phyloP scores from a whole-genome alignment of 2,329 filamentous ascomycete genomes.

The Talaromyces albobiverticillius region DNA sequence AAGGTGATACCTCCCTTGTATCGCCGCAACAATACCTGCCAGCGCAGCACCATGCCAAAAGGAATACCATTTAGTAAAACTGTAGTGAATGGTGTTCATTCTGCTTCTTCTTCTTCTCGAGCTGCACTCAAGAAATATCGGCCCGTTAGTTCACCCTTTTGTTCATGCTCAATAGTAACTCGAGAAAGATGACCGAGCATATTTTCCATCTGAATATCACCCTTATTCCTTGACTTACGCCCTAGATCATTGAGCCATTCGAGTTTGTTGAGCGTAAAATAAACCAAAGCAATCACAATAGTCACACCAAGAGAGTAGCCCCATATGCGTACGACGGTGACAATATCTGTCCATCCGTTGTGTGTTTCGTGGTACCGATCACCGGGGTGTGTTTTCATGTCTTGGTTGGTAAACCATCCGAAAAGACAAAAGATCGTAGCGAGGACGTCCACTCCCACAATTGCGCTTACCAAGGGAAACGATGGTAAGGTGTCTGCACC shows the following conservation, averaged over 20 bases:
- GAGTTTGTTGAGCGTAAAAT: constrained; percentile 47
- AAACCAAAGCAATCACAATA: constrained; percentile 51
- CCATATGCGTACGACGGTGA: constrained; percentile 53
- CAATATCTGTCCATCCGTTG: constrained; percentile 59
- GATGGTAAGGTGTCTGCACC: constrained; percentile 71
- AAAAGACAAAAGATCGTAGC: constrained; percentile 74
- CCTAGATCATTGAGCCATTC: constrained; percentile 47
- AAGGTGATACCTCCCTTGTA: not conserved
- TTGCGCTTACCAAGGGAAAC: constrained; percentile 68
- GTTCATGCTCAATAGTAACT: constrained; percentile 49
- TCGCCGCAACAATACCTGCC: not conserved
- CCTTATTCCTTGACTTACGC: constrained; percentile 45
- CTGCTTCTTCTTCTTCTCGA: constrained; percentile 45
- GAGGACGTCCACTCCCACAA: constrained; percentile 67
- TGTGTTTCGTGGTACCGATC: constrained; percentile 32
- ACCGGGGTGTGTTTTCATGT: constrained; percentile 29
- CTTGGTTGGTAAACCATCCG: constrained; percentile 66
- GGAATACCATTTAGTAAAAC: not conserved
- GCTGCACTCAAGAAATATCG: constrained; percentile 40
- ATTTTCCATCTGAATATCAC: constrained; percentile 51
- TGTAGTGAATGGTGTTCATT: constrained; percentile 22
- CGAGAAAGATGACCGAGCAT: constrained; percentile 49
- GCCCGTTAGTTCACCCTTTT: constrained; percentile 43
- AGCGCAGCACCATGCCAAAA: not conserved
- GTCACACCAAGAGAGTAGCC: constrained; percentile 50